A percentile compares a stretch with the other conserved stretches of the same genome.
Evolutionary conservation across 345 rosid species (phyloP).

Genomic region (Salix koriyanagi): DNA sequence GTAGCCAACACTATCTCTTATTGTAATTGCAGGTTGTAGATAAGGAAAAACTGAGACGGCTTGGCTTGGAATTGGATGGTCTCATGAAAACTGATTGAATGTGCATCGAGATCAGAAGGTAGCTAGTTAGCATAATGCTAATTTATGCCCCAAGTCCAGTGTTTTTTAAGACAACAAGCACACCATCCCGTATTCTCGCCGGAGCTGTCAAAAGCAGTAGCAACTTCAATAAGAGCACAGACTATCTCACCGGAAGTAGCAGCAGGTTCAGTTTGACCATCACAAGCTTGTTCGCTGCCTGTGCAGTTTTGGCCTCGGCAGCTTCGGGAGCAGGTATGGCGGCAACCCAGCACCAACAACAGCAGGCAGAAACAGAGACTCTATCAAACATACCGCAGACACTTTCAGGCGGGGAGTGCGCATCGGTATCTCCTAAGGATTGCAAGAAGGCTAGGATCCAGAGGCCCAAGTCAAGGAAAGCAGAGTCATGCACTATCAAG

Average conservation of each 20-base stretch:
- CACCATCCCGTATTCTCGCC: neutral
- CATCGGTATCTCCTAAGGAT: conserved; percentile 33
- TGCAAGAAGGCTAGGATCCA: conserved; percentile 80
- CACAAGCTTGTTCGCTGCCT: conserved; percentile 37
- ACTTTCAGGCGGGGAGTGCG: conserved; percentile 55
- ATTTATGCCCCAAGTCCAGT: conserved; percentile 15
- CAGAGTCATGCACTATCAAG: conserved; percentile 77
- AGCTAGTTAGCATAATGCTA: conserved; percentile 1
- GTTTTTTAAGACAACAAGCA: neutral
- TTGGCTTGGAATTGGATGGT: too few relatives aligned
- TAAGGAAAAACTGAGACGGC: too few relatives aligned
- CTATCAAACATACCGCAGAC: conserved; percentile 70
- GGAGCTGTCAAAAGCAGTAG: neutral
- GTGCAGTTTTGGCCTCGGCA: conserved; percentile 21
- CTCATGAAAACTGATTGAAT: too few relatives aligned
- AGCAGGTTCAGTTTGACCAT: neutral
- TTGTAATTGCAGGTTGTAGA: too few relatives aligned
- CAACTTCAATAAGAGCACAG: neutral
- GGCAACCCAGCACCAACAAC: conserved; percentile 27
- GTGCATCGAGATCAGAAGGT: too few relatives aligned
- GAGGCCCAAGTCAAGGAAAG: conserved; percentile 73
- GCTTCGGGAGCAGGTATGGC: conserved; percentile 25
- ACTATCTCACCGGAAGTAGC: neutral
- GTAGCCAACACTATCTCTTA: too few relatives aligned
- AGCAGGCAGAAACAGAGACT: conserved; percentile 36